Evolutionary conservation across 495 filamentous ascomycete species (phyloP).

Genomic region (Pyrenula massariospora): DNA sequence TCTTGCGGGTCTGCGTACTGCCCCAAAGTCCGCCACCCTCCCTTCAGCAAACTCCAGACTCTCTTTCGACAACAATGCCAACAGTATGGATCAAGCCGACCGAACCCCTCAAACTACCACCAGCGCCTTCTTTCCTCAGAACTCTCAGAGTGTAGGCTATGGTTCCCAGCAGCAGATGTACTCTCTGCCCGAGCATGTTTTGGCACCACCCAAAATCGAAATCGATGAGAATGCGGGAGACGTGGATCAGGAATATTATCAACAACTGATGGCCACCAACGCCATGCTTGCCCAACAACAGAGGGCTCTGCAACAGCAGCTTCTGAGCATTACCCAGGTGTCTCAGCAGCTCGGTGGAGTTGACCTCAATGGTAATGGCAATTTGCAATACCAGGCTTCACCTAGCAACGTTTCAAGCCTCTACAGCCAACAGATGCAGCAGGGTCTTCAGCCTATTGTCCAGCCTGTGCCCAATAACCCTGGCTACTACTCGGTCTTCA

Average conservation of each 20-base stretch:
- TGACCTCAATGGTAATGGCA: slow-evolving; percentile 43
- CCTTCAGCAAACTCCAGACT: slow-evolving; percentile 46
- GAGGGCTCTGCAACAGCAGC: slow-evolving; percentile 63
- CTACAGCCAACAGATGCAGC: slow-evolving; percentile 60
- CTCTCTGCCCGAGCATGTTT: slow-evolving; percentile 66
- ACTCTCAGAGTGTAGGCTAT: slow-evolving; percentile 29
- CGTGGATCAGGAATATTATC: slow-evolving; percentile 73
- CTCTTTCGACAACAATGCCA: slow-evolving; percentile 31
- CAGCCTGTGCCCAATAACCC: slow-evolving; percentile 58
- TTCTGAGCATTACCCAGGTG: slow-evolving; percentile 41
- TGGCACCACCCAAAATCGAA: slow-evolving; percentile 71
- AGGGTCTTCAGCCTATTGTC: slow-evolving; percentile 59
- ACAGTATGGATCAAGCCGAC: slow-evolving; percentile 23
- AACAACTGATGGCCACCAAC: slow-evolving; percentile 75
- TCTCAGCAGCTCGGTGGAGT: slow-evolving; percentile 70
- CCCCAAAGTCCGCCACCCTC: slow-evolving; percentile 73
- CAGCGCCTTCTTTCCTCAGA: slow-evolving; percentile 43
- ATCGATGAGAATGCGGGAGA: slow-evolving; percentile 49
- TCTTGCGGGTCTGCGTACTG: slow-evolving; percentile 85
- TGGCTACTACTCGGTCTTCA: slow-evolving; percentile 70
- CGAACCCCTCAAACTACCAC: slow-evolving; percentile 53
- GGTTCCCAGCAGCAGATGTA: slow-evolving; percentile 46
- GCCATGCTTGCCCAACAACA: slow-evolving; percentile 79
- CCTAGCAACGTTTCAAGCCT: slow-evolving; percentile 36
- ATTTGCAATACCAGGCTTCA: slow-evolving; percentile 11